Percentiles rank a stretch among this genome's conserved stretches.
Evolutionary conservation across 2,329 filamentous ascomycete species (phyloP).

Genomic region (Penicillium sp.): DNA sequence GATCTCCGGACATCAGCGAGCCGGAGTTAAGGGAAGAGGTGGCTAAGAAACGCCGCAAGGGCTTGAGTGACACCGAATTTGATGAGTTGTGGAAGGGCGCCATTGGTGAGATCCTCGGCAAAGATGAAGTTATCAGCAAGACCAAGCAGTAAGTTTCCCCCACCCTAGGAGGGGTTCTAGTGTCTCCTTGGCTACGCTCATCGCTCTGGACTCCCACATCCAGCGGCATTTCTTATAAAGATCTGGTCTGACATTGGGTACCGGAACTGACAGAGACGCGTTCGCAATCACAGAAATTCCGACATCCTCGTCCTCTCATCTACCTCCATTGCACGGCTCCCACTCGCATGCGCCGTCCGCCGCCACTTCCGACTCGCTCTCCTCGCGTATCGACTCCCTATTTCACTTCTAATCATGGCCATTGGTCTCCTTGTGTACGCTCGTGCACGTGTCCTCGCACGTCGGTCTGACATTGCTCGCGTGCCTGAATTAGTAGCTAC

Average conservation of each 20-base stretch:
- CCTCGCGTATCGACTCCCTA: conserved; percentile 52
- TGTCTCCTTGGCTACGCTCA: conserved; percentile 21
- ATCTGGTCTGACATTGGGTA: conserved; percentile 52
- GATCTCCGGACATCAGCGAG: conserved; percentile 66
- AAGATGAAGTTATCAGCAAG: conserved; percentile 60
- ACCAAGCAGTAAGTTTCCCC: conserved; percentile 58
- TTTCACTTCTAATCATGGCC: conserved; percentile 48
- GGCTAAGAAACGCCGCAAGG: conserved; percentile 72
- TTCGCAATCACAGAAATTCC: conserved; percentile 71
- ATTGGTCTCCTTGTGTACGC: conserved; percentile 60
- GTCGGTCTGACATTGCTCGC: conserved; percentile 65
- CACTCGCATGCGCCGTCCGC: conserved; percentile 62
- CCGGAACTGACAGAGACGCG: conserved; percentile 79
- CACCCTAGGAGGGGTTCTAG: conserved; percentile 8
- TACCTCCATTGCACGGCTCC: conserved; percentile 86
- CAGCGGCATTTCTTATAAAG: conserved; percentile 25
- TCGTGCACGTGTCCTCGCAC: conserved; percentile 62
- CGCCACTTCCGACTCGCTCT: conserved; percentile 50
- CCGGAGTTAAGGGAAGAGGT: conserved; percentile 75
- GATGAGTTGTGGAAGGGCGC: conserved; percentile 69
- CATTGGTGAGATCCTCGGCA: conserved; percentile 51
- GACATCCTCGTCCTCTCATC: conserved; percentile 69
- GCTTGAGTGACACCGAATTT: conserved; percentile 84
- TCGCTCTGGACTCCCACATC: conserved; percentile 21
- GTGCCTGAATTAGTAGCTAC: conserved; percentile 81